Conservation (phyloP, 768 basidiomycete species). For the Termitomyces eurrhizus region DNA sequence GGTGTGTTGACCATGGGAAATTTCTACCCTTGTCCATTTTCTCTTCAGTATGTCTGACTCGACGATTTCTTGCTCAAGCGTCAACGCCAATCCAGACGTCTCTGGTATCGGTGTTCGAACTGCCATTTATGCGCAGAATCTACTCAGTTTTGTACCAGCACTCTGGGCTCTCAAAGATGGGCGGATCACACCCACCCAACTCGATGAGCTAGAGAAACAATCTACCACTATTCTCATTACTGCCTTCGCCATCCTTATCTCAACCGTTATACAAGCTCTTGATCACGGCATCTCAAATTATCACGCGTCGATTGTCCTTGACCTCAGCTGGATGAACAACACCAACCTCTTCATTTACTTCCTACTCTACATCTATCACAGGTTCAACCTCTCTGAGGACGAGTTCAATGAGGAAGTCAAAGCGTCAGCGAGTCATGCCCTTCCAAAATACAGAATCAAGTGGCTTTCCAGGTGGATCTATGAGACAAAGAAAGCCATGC, state of each 20-base stretch:
- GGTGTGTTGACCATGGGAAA: too few species aligned
- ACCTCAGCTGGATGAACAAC: neutral
- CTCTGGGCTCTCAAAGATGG: constrained; percentile 19
- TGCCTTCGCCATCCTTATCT: constrained; percentile 20
- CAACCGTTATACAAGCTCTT: constrained; percentile 19
- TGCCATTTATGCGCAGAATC: constrained; percentile 20
- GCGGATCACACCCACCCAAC: constrained; percentile 15
- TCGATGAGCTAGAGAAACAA: constrained; percentile 9
- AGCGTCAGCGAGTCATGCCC: neutral
- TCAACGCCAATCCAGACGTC: neutral
- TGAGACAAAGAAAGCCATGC: neutral
- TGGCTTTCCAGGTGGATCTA: neutral
- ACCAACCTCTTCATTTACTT: neutral
- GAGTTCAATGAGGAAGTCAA: neutral
- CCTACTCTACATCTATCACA: neutral
- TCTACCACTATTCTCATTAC: neutral
- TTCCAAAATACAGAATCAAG: neutral
- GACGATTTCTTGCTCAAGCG: neutral
- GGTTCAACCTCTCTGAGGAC: neutral
- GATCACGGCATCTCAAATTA: neutral
- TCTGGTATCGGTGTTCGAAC: neutral
- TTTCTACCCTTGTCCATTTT: neutral
- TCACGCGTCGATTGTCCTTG: neutral
- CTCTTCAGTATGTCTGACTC: neutral
- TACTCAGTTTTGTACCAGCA: constrained; percentile 20